These are phyloP conservation scores for Gossypium laxum DNA, from an alignment of 441 rosid species.

Conservation along the genomic window DNA sequence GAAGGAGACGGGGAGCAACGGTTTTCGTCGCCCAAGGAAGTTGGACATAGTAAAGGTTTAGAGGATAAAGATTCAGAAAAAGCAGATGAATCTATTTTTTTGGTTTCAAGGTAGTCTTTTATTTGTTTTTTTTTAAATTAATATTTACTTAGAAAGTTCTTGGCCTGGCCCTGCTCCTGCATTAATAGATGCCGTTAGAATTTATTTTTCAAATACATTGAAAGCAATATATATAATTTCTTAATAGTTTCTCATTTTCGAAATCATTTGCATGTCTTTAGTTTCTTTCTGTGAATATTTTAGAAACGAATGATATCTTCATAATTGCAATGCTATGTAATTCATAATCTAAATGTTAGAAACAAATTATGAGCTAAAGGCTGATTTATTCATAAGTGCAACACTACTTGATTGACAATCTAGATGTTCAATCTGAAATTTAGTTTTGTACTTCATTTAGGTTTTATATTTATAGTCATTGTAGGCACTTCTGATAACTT, in stretches of 20 bases:
- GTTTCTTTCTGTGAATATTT: no score
- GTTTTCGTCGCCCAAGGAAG: slow-evolving; percentile 20
- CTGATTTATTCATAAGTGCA: neutral
- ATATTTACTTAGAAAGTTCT: no score
- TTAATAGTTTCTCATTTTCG: no score
- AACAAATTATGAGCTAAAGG: neutral
- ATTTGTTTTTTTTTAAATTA: no score
- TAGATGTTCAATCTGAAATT: neutral
- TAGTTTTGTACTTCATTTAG: neutral
- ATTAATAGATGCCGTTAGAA: neutral
- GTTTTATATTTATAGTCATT: neutral
- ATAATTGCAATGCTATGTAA: no score
- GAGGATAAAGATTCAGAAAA: slow-evolving; percentile 27
- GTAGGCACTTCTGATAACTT: neutral
- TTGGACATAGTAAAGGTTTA: slow-evolving; percentile 18
- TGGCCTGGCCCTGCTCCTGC: no score
- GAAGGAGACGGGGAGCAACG: slow-evolving; percentile 28
- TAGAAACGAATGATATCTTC: no score
- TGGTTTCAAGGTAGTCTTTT: slow-evolving; percentile 30
- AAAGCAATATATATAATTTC: neutral
- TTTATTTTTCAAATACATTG: neutral
- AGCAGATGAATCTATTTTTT: slow-evolving; percentile 19
- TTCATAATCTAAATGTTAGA: neutral
- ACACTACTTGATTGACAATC: neutral
- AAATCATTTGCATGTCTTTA: no score